A percentile compares a stretch with the other conserved stretches of the same genome.
Evolutionary conservation across 805 yeast species (phyloP).

Genomic region (Cyberlindnera misumaiensis): DNA sequence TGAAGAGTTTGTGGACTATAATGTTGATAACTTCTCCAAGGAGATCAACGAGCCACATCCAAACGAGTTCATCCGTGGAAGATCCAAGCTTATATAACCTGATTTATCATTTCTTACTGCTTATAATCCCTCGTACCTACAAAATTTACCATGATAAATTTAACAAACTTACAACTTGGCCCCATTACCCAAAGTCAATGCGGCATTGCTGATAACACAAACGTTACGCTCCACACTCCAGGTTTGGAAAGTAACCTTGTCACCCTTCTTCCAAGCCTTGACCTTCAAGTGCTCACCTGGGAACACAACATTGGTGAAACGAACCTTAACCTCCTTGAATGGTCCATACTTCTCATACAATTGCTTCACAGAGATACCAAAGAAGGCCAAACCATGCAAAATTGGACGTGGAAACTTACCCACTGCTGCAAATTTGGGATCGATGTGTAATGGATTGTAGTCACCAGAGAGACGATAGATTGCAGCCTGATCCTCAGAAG

Average conservation of each 20-base stretch:
- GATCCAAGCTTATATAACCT: no score
- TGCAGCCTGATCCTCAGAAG: conserved; percentile 74
- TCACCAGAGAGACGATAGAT: conserved; percentile 90
- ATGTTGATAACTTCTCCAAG: conserved; percentile 10
- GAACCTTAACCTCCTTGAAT: conserved; percentile 77
- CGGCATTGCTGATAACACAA: conserved; percentile 82
- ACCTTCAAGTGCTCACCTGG: conserved; percentile 88
- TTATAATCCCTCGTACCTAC: background rate
- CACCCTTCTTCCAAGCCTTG: conserved; percentile 76
- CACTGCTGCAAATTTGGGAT: conserved; percentile 81
- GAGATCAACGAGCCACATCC: conserved; percentile 18
- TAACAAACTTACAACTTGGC: conserved; percentile 13
- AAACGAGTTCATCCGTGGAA: conserved; percentile 9
- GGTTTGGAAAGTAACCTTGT: conserved; percentile 66
- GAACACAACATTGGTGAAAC: conserved; percentile 87
- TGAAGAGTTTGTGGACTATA: conserved; percentile 21
- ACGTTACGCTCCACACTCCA: conserved; percentile 71
- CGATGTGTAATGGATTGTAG: conserved; percentile 91
- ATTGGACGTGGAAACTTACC: conserved; percentile 85
- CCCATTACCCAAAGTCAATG: conserved; percentile 46
- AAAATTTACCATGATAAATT: background rate
- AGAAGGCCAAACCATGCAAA: conserved; percentile 84
- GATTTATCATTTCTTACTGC: background rate
- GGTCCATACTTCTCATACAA: conserved; percentile 76
- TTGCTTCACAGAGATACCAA: conserved; percentile 76